These are phyloP conservation scores for Prunus padus DNA, from an alignment of 306 rosid species.

Conservation along the genomic window DNA sequence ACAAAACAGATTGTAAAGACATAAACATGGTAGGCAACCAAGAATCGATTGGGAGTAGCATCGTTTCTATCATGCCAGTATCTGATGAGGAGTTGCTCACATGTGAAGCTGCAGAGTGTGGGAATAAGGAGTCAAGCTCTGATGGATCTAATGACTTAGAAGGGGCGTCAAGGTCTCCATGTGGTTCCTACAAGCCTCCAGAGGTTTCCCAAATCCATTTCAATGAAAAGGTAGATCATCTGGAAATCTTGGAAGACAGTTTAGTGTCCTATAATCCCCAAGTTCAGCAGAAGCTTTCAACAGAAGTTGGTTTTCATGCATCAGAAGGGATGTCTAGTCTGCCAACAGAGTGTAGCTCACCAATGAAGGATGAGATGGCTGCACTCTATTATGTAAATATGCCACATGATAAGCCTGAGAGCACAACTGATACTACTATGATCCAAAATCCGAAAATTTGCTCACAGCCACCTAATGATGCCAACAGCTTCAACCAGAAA, in stretches of 20 bases:
- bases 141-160: not conserved
- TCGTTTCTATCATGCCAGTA: not conserved
- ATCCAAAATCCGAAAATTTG: not conserved
- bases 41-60: slow-evolving; percentile 14
- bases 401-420: not conserved
- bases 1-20: not conserved
- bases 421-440: slow-evolving; percentile 19
- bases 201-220: not conserved
- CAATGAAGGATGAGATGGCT: not conserved
- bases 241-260: not conserved
- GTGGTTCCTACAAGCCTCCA: not conserved
- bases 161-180: not conserved
- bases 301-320: not conserved
- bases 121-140: not conserved
- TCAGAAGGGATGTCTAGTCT: not conserved
- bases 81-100: not conserved
- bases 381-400: not conserved
- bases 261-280: not conserved
- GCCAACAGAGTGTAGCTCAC: not conserved
- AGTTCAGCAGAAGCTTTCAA: not conserved
- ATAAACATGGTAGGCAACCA: not conserved
- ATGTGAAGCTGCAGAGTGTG: not conserved
- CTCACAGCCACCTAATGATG: not conserved
- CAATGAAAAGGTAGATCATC: not conserved
- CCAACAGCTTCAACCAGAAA: not conserved